phyloP scores from a whole-genome alignment of 805 yeast species.

The Myxozyma geophila region DNA sequence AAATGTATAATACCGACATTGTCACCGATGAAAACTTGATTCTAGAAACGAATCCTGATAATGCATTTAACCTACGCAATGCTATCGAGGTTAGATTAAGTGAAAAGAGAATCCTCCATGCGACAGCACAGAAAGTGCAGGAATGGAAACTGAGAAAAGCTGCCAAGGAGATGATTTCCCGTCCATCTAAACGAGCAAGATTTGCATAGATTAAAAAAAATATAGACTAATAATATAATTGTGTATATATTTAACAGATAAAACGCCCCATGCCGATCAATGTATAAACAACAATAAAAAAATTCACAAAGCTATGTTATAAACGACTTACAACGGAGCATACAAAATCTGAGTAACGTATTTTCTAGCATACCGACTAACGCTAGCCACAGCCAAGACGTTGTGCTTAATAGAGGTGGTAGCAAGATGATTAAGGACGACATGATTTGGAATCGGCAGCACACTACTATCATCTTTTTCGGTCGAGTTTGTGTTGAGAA shows the following conservation, averaged over 20 bases:
- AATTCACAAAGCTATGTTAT: conserved; percentile 2
- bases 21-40: conserved; percentile 34
- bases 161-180: conserved; percentile 12
- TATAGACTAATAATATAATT: background rate
- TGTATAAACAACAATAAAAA: background rate
- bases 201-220: background rate
- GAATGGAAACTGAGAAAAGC: conserved; percentile 24
- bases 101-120: conserved; percentile 29
- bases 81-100: conserved; percentile 34
- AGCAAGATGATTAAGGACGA: conserved; percentile 91
- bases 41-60: conserved; percentile 11
- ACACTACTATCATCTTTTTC: conserved; percentile 86
- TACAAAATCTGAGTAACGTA: conserved; percentile 85
- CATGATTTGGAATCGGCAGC: conserved; percentile 91
- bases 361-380: conserved; percentile 82
- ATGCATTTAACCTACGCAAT: conserved; percentile 25
- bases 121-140: conserved; percentile 16
- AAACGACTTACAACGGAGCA: conserved; percentile 57
- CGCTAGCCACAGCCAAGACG: conserved; percentile 90
- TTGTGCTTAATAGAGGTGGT: conserved; percentile 93
- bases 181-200: conserved; percentile 21
- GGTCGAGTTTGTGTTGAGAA: conserved; percentile 70
- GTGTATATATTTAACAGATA: background rate
- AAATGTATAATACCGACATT: conserved; percentile 27
- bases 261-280: conserved; percentile 7